phyloP scores from a whole-genome alignment of 768 basidiomycete species.

The Candolleomyces efflorescens region DNA sequence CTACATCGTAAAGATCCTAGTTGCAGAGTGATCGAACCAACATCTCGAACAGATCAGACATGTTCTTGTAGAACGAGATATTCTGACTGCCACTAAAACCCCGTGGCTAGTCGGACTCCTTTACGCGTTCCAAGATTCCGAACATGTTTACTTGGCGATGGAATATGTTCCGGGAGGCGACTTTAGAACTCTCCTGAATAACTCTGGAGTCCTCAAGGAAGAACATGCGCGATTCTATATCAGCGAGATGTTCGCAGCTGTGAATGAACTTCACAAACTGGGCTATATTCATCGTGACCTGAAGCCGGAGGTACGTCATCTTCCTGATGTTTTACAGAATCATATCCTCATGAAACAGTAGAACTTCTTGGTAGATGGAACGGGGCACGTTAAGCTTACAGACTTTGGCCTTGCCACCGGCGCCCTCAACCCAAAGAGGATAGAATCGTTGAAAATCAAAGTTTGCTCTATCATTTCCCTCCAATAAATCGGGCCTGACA shows the following conservation, averaged over 20 bases:
- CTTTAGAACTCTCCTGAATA: slow-evolving; percentile 95
- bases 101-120: slow-evolving; percentile 94
- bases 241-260: slow-evolving; percentile 94
- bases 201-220: slow-evolving; percentile 95
- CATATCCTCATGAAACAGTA: slow-evolving; percentile 22
- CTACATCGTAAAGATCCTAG: neutral
- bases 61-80: slow-evolving; percentile 96
- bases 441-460: slow-evolving; percentile 93
- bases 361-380: slow-evolving; percentile 96
- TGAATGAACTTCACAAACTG: slow-evolving; percentile 92
- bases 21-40: neutral
- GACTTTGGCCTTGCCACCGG: slow-evolving; percentile 98
- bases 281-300: slow-evolving; percentile 98
- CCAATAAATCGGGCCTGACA: neutral
- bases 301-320: slow-evolving; percentile 82
- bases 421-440: slow-evolving; percentile 88
- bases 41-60: slow-evolving; percentile 72
- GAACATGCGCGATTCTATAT: slow-evolving; percentile 97
- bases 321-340: neutral
- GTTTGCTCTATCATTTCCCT: slow-evolving; percentile 29
- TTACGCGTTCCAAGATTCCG: slow-evolving; percentile 94
- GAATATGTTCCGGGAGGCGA: slow-evolving; percentile 99
- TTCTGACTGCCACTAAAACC: slow-evolving; percentile 94
- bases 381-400: slow-evolving; percentile 95
- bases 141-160: slow-evolving; percentile 95